phyloP scores from a whole-genome alignment of 192 early-diverging fungal genomes.

The Coemansia asiatica region DNA sequence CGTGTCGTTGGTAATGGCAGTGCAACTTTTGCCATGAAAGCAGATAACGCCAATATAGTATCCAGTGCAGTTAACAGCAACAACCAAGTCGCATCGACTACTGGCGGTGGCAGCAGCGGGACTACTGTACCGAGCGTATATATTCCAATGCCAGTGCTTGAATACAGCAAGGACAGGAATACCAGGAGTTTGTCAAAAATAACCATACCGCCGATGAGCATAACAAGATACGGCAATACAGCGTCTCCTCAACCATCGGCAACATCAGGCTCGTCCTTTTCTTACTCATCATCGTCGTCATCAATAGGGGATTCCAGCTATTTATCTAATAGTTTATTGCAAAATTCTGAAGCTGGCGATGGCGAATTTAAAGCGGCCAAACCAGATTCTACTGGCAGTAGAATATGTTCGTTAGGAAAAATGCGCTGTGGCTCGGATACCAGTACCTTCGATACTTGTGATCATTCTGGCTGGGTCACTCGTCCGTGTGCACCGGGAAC shows the following conservation, averaged over 20 bases:
- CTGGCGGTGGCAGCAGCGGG: no score
- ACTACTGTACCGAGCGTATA: no score
- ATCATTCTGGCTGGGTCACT: constrained; percentile 10
- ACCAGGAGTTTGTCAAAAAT: background rate
- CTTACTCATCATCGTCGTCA: background rate
- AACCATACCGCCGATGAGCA: background rate
- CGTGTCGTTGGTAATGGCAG: no score
- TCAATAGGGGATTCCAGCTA: no score
- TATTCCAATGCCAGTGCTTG: background rate
- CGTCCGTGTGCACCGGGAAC: constrained; percentile 22
- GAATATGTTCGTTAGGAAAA: background rate
- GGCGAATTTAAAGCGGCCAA: background rate
- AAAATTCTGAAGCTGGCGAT: no score
- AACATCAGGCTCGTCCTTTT: background rate
- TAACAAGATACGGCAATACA: no score
- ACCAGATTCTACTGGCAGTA: background rate
- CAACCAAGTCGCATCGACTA: background rate
- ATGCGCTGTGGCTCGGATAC: constrained; percentile 6
- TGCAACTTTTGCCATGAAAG: no score
- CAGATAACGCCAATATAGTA: background rate
- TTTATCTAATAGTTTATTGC: no score
- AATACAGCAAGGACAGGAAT: background rate
- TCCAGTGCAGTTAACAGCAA: background rate
- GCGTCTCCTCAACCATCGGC: no score
- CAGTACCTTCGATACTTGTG: constrained; percentile 19